A percentile compares a stretch with the other conserved stretches of the same genome.
Conservation (phyloP, 2,329 filamentous ascomycete species). For the Ilyonectria sp. region DNA sequence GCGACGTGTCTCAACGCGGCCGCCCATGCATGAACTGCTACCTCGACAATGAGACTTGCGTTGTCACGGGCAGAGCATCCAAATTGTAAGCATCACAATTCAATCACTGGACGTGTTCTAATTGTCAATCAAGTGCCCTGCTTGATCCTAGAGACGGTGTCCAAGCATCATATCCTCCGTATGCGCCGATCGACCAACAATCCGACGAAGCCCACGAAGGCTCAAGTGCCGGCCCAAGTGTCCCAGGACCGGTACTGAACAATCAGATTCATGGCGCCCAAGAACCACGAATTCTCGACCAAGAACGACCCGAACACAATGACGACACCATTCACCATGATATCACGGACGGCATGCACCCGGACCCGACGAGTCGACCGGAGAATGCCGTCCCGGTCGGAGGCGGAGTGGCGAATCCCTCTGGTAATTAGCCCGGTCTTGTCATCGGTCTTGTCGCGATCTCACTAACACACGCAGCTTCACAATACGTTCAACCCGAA, state of each 20-base stretch:
- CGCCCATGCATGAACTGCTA: constrained; percentile 66
- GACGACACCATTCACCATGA: background rate
- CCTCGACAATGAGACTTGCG: constrained; percentile 61
- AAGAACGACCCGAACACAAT: background rate
- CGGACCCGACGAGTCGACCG: background rate
- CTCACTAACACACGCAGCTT: background rate
- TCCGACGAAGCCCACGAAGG: background rate
- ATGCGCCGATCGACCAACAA: background rate
- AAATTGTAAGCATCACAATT: constrained; percentile 49
- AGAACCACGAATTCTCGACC: no score
- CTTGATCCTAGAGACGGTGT: constrained; percentile 3
- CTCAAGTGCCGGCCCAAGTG: background rate
- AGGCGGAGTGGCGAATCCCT: background rate
- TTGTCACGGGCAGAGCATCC: constrained; percentile 56
- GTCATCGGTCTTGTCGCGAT: no score
- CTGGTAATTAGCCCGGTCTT: background rate
- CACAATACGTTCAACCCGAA: background rate
- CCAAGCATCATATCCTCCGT: constrained; percentile 8
- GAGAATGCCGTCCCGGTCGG: background rate
- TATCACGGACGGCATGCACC: background rate
- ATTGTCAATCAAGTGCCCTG: background rate
- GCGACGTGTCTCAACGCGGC: constrained; percentile 63
- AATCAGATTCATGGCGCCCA: background rate
- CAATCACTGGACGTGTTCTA: background rate
- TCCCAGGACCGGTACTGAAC: background rate